Base-by-base conservation (phyloP, 495 filamentous ascomycete species). In the Hypoxylon intermedium region DNA sequence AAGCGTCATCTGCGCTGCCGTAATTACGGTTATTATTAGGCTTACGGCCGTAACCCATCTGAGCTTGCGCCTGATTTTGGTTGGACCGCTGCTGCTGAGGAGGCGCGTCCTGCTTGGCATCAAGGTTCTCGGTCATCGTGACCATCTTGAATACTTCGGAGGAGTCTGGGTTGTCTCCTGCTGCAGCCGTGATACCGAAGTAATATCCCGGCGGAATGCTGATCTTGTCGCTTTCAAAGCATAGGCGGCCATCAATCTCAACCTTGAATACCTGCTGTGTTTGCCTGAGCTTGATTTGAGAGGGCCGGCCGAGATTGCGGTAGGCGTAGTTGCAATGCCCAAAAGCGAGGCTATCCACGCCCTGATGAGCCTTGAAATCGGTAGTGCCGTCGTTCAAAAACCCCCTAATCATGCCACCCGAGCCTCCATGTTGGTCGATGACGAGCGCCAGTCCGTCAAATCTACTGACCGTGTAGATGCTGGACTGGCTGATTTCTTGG, bases 71-170 rank as follows among this genome's bases (percentile, higher is more conserved):
- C 38, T 70, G 66, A 23, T 65, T 44, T 24, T 77, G 71, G 36
- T 70, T 62, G 33, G 36, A 36, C 33, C 72, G 52, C 60, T 75
- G 69, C 67, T 74, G 69, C 67, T 74, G 69, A 58, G 72, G 51
- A 65, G 68, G 68, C 54, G 71, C 72, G 7, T 56, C 54, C 7
- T 63, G 20, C 72, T 52, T 75, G 64, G 65, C 38, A 18, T 55
- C 67, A 49, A 52, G 63, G 61, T 67, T 75, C 36, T 82, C 77
- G 11, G 79, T 84, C 68, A 85, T 81, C 30, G 93, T 80, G 31
- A 89, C 76, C 66, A 98, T 84, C 65, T 93, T 96, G 80, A 92
- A 93, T 58, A 94, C 72, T 74, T 98, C 94, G 70, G 96, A 96
- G 21, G 91, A 95, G 72, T 98, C 94, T 0, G 94, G 91, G 62